Conservation (phyloP, 2,329 filamentous ascomycete species). For the Colletotrichum sp. region DNA sequence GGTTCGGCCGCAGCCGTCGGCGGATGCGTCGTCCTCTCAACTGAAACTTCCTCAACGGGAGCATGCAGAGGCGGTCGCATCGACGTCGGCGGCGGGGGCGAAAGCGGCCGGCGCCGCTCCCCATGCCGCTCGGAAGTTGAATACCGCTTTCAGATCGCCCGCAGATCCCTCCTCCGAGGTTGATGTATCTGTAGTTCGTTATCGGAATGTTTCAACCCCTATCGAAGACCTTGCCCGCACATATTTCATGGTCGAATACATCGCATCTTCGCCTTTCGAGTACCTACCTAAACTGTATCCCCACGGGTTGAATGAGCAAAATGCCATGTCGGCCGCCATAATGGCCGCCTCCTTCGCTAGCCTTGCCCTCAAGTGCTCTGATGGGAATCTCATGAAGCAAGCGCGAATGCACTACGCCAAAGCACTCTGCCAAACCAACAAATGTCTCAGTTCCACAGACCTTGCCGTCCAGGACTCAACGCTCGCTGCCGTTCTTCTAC, state of each 20-base stretch:
- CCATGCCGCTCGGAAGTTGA: background rate
- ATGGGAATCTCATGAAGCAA: constrained; percentile 17
- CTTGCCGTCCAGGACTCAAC: constrained; percentile 27
- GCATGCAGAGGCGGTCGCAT: background rate
- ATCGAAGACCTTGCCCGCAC: constrained; percentile 19
- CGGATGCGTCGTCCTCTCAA: background rate
- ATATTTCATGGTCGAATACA: constrained; percentile 30
- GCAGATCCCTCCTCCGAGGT: background rate
- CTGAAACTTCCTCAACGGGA: background rate
- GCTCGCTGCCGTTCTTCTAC: constrained; percentile 28
- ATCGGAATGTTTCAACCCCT: constrained; percentile 1
- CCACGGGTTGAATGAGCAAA: background rate
- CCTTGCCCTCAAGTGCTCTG: constrained; percentile 21
- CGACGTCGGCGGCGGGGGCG: background rate
- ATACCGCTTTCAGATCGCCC: background rate
- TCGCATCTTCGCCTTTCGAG: constrained; percentile 28
- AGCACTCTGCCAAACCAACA: background rate
- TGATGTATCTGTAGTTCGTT: background rate
- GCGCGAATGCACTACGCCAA: constrained; percentile 27
- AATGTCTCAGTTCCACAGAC: constrained; percentile 19
- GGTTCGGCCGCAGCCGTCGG: background rate
- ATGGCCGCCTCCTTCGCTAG: constrained; percentile 28
- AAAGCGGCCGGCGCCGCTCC: background rate
- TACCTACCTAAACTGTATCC: constrained; percentile 26
- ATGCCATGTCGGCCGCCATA: constrained; percentile 26